Conservation (phyloP, 2,329 filamentous ascomycete species). For the Nigrospora oryzae region DNA sequence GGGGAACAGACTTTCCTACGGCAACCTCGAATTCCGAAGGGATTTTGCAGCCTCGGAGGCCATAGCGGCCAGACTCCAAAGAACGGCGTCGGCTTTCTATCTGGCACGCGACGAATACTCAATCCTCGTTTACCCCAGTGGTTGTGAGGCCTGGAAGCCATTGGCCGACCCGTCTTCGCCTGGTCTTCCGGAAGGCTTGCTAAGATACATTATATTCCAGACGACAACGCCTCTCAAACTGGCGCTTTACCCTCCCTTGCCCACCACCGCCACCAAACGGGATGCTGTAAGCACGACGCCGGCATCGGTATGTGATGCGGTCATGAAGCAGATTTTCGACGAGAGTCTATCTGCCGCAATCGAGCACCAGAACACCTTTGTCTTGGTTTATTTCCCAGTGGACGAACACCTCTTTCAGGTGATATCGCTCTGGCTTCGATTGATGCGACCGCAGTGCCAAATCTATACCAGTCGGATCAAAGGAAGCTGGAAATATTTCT, state of each 20-base stretch:
- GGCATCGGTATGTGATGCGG: too few relatives aligned
- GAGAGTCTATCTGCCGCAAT: background rate
- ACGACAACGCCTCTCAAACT: conserved; percentile 4
- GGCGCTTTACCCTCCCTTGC: conserved; percentile 11
- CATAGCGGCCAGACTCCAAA: conserved; percentile 12
- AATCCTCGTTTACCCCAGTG: conserved; percentile 17
- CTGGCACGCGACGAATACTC: conserved; percentile 15
- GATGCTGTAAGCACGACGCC: too few relatives aligned
- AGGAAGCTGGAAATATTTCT: conserved; percentile 15
- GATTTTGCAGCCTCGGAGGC: conserved; percentile 10
- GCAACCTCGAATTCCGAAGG: conserved; percentile 9
- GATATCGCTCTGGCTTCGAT: conserved; percentile 8
- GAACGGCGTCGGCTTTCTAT: conserved; percentile 12
- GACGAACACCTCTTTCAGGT: background rate
- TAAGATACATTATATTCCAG: conserved; percentile 17
- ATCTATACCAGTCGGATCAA: conserved; percentile 15
- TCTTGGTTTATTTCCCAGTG: conserved; percentile 8
- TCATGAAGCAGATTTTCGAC: background rate
- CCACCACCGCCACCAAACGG: conserved; percentile 1
- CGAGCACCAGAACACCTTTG: conserved; percentile 6
- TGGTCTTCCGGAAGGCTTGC: conserved; percentile 3
- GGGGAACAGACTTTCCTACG: conserved; percentile 11
- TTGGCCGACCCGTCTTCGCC: conserved; percentile 5
- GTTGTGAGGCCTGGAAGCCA: conserved; percentile 12
- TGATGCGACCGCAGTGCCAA: conserved; percentile 14